phyloP scores from a whole-genome alignment of 768 basidiomycete genomes.

The Trametes meyenii region DNA sequence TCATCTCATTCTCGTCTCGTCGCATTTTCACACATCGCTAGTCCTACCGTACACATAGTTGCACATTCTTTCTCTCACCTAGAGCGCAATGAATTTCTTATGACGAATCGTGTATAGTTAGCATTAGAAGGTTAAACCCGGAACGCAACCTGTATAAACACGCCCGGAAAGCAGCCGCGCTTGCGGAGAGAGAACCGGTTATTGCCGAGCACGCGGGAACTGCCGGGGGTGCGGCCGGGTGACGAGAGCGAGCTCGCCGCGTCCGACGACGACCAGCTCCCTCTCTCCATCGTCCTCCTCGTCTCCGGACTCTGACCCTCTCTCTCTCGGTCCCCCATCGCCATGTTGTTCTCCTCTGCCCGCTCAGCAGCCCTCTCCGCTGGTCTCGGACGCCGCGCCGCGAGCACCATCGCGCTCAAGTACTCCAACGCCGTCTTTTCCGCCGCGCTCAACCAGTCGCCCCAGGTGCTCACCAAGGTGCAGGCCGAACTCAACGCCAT shows the following conservation, averaged over 20 bases:
- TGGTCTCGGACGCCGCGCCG: slow-evolving; percentile 68
- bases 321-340: slow-evolving; percentile 22
- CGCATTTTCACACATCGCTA: slow-evolving; percentile 9
- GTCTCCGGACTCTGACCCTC: not conserved
- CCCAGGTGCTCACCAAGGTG: slow-evolving; percentile 81
- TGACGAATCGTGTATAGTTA: not conserved
- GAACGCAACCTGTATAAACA: not conserved
- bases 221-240: slow-evolving; percentile 12
- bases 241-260: slow-evolving; percentile 14
- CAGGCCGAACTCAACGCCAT: slow-evolving; percentile 81
- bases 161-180: not conserved
- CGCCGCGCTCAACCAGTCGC: slow-evolving; percentile 82
- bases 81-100: slow-evolving; percentile 1
- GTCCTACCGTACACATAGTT: slow-evolving; percentile 9
- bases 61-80: slow-evolving; percentile 1
- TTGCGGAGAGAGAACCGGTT: not conserved
- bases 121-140: not conserved
- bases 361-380: slow-evolving; percentile 51
- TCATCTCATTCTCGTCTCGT: not conserved
- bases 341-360: slow-evolving; percentile 58
- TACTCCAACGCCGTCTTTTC: slow-evolving; percentile 84
- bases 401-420: slow-evolving; percentile 77
- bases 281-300: slow-evolving; percentile 23
- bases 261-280: slow-evolving; percentile 15
- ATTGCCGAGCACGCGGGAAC: slow-evolving; percentile 11